Base-by-base conservation (phyloP, 768 basidiomycete genomes). In the Termitomyces eurrhizus region DNA sequence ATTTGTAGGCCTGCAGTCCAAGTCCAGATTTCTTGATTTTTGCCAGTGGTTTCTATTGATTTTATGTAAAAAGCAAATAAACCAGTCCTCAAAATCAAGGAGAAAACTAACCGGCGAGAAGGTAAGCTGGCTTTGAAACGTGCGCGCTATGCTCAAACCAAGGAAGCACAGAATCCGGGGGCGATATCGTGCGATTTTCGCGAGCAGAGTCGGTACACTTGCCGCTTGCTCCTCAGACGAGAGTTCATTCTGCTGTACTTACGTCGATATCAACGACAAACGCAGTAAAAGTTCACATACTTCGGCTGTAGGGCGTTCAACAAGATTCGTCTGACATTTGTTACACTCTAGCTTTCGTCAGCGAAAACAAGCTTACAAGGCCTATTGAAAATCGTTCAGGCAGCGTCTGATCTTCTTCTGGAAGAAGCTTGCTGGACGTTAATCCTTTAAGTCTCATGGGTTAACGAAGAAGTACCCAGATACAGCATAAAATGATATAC, bases 151-250 rank as follows among this genome's bases (percentile, higher is more conserved):
- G 9, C 80, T 78, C 61, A 90, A 77, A 1, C 93, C 93, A 1
- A 93, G 86, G 66, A 94, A 90, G 67, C 90, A 92, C 0, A 92
- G 79, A 6, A 94, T 75, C 4, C 77, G 76, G 0, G 93, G 93
- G 12, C 80, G 79, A 63, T 79, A 79, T 9, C 68, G 72, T 0
- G 73, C 67, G 21, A 95, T 73, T 68, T 93, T 94, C 24, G 65
- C 64, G 0, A 93, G 76, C 7, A 94, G 75, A 0, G 67, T 62
- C 1, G 86, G 83, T 0, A 91, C 88, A 5, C 82, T 77, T 13
- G 71, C 75, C 1, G 68, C 60, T 70, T 83, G 83, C 66, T 92
- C 89, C 1, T 66, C 60, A 14, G 57, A 63, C 0, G 83, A 82
- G 0, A 89, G 76, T 57, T 88, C 85, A 21, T 74, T 76, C 75